Evolutionary conservation across 371 early-diverging fungal species (phyloP).

Genomic region (Rhizomucor pusillus): DNA sequence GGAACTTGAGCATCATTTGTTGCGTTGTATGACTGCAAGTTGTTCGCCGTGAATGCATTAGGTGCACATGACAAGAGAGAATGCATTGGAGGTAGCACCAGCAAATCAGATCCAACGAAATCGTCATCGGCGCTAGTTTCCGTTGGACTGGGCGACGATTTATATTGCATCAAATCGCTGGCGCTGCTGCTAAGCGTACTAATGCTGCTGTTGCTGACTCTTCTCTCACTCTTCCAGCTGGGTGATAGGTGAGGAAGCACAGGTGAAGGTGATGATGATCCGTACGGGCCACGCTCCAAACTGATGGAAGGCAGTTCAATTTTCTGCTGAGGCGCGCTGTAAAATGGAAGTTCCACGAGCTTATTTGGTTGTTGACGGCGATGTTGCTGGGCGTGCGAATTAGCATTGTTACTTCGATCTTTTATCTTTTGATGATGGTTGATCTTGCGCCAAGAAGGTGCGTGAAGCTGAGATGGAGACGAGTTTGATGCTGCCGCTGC

Average conservation of each 20-base stretch:
- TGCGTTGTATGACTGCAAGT: not conserved
- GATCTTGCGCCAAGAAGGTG: not conserved
- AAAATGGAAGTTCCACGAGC: slow-evolving; percentile 34
- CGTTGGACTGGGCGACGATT: slow-evolving; percentile 2
- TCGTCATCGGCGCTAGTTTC: not conserved
- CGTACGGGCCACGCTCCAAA: slow-evolving; percentile 10
- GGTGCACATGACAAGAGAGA: slow-evolving; percentile 12
- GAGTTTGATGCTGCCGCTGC: too few relatives aligned
- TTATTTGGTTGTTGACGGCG: slow-evolving; percentile 11
- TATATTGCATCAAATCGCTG: slow-evolving; percentile 11
- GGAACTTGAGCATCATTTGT: not conserved
- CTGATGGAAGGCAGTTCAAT: slow-evolving; percentile 41
- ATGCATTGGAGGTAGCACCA: slow-evolving; percentile 18
- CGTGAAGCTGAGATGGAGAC: too few relatives aligned
- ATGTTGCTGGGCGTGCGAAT: slow-evolving; percentile 2
- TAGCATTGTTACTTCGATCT: slow-evolving; percentile 2
- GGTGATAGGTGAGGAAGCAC: slow-evolving; percentile 37
- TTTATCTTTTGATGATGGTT: not conserved
- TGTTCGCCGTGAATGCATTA: slow-evolving; percentile 2
- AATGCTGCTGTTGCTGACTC: slow-evolving; percentile 39
- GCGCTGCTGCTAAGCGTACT: slow-evolving; percentile 26
- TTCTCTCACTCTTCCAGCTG: slow-evolving; percentile 27
- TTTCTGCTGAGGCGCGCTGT: slow-evolving; percentile 41
- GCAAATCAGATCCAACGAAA: not conserved
- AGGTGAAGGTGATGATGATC: slow-evolving; percentile 25